phyloP scores from a whole-genome alignment of 768 basidiomycete species.

The Neoboletus brunneissimus region DNA sequence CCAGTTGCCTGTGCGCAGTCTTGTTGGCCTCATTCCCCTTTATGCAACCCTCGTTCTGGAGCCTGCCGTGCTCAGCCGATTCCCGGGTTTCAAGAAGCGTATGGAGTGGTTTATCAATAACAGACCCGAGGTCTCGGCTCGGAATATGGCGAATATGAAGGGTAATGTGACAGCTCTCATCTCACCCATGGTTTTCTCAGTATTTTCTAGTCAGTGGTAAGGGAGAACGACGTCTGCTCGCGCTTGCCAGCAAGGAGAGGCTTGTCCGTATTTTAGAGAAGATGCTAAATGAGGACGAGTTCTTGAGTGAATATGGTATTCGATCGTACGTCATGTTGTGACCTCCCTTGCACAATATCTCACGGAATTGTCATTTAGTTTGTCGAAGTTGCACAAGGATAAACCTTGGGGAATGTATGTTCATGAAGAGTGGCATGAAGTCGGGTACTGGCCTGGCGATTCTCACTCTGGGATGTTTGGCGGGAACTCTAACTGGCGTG shows the following conservation, averaged over 20 bases:
- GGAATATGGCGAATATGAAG: conserved; percentile 98
- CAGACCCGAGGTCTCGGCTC: conserved; percentile 76
- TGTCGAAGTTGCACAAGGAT: conserved; percentile 88
- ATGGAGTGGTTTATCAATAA: conserved; percentile 99
- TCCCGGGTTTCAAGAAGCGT: conserved; percentile 98
- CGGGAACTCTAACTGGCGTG: conserved; percentile 97
- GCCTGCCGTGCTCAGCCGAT: conserved; percentile 80
- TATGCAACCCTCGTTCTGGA: conserved; percentile 95
- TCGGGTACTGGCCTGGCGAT: conserved; percentile 98
- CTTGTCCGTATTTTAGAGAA: conserved; percentile 85
- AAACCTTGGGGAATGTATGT: conserved; percentile 95
- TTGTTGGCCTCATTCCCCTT: conserved; percentile 96
- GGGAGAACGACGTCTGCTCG: conserved; percentile 84
- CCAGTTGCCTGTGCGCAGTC: conserved; percentile 90
- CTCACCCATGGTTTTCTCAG: neutral
- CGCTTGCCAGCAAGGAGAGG: conserved; percentile 89
- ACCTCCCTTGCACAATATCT: neutral
- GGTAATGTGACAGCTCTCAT: conserved; percentile 39
- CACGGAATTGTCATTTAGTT: conserved; percentile 39
- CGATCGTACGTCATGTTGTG: conserved; percentile 67
- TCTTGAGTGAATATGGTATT: conserved; percentile 92
- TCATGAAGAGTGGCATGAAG: conserved; percentile 87
- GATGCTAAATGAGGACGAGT: conserved; percentile 97
- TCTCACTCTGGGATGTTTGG: conserved; percentile 98
- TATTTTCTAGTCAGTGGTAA: conserved; percentile 50